These are phyloP conservation scores for Torulaspora indica DNA, from an alignment of 805 yeast species.

Conservation along the genomic window DNA sequence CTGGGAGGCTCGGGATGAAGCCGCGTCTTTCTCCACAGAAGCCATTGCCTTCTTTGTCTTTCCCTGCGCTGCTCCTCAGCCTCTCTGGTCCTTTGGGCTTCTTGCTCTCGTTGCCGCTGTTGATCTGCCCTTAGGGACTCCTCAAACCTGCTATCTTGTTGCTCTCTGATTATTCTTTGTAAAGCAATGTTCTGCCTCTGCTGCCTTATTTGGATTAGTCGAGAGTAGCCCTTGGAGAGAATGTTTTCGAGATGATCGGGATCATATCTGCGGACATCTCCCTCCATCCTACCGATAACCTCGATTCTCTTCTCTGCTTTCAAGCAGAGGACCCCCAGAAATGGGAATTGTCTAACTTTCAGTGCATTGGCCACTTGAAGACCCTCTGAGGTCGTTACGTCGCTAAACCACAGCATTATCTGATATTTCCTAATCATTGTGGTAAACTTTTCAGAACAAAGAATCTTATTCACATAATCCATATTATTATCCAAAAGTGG, in stretches of 20 bases:
- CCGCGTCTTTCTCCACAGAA: constrained; percentile 43
- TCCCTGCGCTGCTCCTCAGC: constrained; percentile 20
- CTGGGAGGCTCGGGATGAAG: constrained; percentile 34
- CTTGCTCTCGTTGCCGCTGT: constrained; percentile 38
- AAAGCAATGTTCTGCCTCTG: constrained; percentile 59
- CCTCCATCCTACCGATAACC: constrained; percentile 32
- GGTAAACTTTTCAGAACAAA: constrained; percentile 49
- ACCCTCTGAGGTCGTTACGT: constrained; percentile 74
- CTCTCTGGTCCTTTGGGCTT: constrained; percentile 36
- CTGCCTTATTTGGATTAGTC: constrained; percentile 51
- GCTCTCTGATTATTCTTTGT: constrained; percentile 53
- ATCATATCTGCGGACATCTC: constrained; percentile 19
- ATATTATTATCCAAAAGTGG: constrained; percentile 61
- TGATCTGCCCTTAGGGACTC: constrained; percentile 66
- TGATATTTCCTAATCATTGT: constrained; percentile 47
- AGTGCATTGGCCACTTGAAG: constrained; percentile 75
- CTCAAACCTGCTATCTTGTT: constrained; percentile 76
- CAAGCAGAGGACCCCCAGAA: constrained; percentile 68
- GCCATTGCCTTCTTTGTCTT: constrained; percentile 40
- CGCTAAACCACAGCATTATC: constrained; percentile 81
- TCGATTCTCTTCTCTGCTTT: constrained; percentile 43
- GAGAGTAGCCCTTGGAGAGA: constrained; percentile 27
- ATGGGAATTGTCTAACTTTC: constrained; percentile 72
- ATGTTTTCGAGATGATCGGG: constrained; percentile 19
- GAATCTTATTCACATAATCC: constrained; percentile 48